Base-by-base conservation (phyloP, 1,284 basidiomycete species). In the Gomphus bonarii region DNA sequence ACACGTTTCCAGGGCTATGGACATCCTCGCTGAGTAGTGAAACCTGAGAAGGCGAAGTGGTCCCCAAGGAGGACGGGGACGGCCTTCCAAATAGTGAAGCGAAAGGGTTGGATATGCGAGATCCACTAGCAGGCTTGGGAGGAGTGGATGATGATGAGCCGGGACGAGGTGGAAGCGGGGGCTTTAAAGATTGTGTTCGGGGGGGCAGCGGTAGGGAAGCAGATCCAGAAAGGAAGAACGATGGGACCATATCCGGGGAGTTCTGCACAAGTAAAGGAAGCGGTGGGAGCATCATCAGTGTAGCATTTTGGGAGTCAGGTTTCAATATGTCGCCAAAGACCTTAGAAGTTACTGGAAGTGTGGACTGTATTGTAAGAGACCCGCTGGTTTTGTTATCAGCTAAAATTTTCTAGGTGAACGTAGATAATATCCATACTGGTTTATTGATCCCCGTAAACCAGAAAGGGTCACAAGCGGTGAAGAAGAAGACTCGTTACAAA, bases 381-480 rank as follows among this genome's bases (percentile, higher is more conserved):
- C 81, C 73, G 22, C 84, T 85, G 36, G 59, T 20, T 25, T 16
- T 51, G 46, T 33, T 25, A 33, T 54, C 47, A 40, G 33, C 30
- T 8, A n/a, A 18, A 44, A 46, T 52, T 18, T 12, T 42, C 25
- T n/a, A 35, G 57, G 49, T 57, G 22, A 58, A 61, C 36, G 64
- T 66, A 54, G 38, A 44, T 44, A 48, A 61, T 58, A 59, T 59
- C 70, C 77, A 53, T 67, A 86, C 85, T 75, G 73, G 55, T 72
- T 33, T 59, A 70, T 67, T 62, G 66, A 48, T 65, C 89, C 91
- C 42, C 91, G 75, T 20, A 95, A 70, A 10, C 91, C 92, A 1
- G 90, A 92, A 30, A 92, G 72, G 0, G 90, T 91, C 6, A 92
- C 76, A 12, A 91, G 69, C 36, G 80, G 75, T 20, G 74, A 69